Evolutionary conservation across 2,329 filamentous ascomycete species (phyloP).

Genomic region (Microsporum audouinii): DNA sequence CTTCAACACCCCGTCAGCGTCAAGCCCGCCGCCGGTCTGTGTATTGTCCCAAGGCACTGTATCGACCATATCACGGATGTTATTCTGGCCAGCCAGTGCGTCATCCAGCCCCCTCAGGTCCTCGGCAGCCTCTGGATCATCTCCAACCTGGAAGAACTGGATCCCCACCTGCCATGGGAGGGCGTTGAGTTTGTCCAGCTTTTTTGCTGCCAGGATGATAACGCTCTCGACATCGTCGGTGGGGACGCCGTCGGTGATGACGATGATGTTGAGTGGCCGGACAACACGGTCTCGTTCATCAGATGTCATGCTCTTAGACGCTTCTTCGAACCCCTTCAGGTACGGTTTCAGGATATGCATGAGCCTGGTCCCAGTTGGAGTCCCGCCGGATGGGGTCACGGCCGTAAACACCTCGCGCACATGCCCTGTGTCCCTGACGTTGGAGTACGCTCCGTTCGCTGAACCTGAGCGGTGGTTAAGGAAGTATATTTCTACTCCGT

Average conservation of each 20-base stretch:
- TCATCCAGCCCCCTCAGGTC: constrained; percentile 68
- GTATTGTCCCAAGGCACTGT: constrained; percentile 60
- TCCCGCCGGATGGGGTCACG: constrained; percentile 54
- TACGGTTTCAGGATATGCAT: constrained; percentile 64
- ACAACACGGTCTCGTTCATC: constrained; percentile 30
- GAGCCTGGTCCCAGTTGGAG: constrained; percentile 63
- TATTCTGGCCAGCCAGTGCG: constrained; percentile 45
- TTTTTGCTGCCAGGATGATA: constrained; percentile 55
- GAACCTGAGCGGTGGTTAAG: constrained; percentile 53
- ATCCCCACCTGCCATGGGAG: constrained; percentile 75
- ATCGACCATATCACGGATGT: constrained; percentile 79
- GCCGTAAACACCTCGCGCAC: constrained; percentile 60
- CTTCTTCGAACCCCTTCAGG: constrained; percentile 42
- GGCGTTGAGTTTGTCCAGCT: constrained; percentile 53
- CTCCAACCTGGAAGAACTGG: constrained; percentile 92
- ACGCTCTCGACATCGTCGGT: constrained; percentile 65
- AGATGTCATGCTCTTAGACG: constrained; percentile 17
- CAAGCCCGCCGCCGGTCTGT: constrained; percentile 43
- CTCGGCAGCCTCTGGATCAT: constrained; percentile 52
- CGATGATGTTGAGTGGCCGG: constrained; percentile 81
- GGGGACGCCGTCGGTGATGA: constrained; percentile 79
- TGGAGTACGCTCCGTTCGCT: constrained; percentile 48
- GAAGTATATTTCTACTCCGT: constrained; percentile 88
- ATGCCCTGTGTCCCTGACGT: constrained; percentile 46
- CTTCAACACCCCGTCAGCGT: constrained; percentile 65